Evolutionary conservation across 1,139 yeast genomes (phyloP).

Genomic region (Sugiyamaella pinicola): DNA sequence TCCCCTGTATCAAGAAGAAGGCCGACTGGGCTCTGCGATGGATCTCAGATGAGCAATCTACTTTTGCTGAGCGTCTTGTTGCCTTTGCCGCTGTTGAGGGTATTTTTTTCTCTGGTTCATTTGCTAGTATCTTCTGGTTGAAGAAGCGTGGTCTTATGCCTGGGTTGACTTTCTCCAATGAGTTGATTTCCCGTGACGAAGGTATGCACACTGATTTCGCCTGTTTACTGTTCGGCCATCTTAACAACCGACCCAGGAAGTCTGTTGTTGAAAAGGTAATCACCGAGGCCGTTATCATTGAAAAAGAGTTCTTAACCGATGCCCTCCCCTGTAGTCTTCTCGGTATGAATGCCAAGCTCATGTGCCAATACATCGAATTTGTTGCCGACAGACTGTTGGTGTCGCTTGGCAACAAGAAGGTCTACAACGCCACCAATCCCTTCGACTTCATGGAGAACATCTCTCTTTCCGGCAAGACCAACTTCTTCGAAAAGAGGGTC

Average conservation of each 20-base stretch:
- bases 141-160: conserved; percentile 99
- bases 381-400: conserved; percentile 93
- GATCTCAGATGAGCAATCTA: conserved; percentile 84
- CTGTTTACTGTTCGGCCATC: conserved; percentile 89
- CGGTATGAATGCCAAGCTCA: conserved; percentile 89
- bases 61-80: conserved; percentile 92
- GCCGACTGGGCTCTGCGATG: conserved; percentile 98
- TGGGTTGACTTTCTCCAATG: conserved; percentile 95
- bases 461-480: conserved; percentile 96
- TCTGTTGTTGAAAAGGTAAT: conserved; percentile 80
- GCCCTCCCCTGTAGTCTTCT: conserved; percentile 88
- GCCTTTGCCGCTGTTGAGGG: conserved; percentile 99
- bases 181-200: conserved; percentile 96
- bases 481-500: conserved; percentile 98
- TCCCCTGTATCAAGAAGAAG: conserved; percentile 92
- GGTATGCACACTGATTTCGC: conserved; percentile 99
- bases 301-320: conserved; percentile 90
- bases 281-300: conserved; percentile 93
- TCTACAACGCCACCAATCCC: conserved; percentile 87
- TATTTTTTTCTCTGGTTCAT: conserved; percentile 95
- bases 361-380: conserved; percentile 97
- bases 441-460: conserved; percentile 99
- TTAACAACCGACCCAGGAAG: conserved; percentile 82
- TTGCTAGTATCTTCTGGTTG: conserved; percentile 97
- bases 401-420: conserved; percentile 86